Conservation (phyloP, 352 stramenopile genomes). For the Globisporangium megalacanthum region DNA sequence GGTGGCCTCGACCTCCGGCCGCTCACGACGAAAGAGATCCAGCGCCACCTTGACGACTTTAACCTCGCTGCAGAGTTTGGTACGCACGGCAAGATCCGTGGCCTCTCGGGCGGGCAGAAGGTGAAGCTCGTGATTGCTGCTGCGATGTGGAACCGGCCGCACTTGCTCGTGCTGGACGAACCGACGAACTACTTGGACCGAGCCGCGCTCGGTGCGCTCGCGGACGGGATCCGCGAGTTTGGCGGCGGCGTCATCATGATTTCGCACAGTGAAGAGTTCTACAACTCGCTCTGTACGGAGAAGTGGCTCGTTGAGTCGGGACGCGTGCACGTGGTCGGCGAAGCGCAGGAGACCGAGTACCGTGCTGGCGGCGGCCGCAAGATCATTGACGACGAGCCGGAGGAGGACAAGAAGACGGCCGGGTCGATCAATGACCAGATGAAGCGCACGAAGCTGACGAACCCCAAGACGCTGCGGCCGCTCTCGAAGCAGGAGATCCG, state of each 20-base stretch:
- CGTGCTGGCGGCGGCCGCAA: slow-evolving; percentile 54
- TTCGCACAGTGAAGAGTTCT: slow-evolving; percentile 78
- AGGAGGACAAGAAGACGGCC: slow-evolving; percentile 30
- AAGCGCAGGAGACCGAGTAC: slow-evolving; percentile 71
- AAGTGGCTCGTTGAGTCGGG: slow-evolving; percentile 73
- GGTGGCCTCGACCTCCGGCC: slow-evolving; percentile 52
- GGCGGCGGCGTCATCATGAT: slow-evolving; percentile 76
- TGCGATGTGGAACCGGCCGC: slow-evolving; percentile 78
- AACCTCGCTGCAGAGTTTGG: slow-evolving; percentile 64
- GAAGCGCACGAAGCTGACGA: slow-evolving; percentile 6
- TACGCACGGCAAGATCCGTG: slow-evolving; percentile 75
- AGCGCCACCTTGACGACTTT: slow-evolving; percentile 76
- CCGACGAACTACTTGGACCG: slow-evolving; percentile 83
- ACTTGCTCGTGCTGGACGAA: slow-evolving; percentile 87
- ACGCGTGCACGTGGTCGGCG: slow-evolving; percentile 55
- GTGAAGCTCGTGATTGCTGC: slow-evolving; percentile 76
- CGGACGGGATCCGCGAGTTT: slow-evolving; percentile 67
- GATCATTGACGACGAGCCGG: slow-evolving; percentile 44
- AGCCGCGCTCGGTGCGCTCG: slow-evolving; percentile 50
- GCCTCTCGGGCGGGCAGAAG: slow-evolving; percentile 76
- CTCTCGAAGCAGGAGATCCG: slow-evolving; percentile 5
- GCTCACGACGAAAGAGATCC: slow-evolving; percentile 64
- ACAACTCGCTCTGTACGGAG: slow-evolving; percentile 75
- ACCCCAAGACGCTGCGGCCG: slow-evolving; percentile 5
- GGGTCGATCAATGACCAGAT: slow-evolving; percentile 3